phyloP scores from a whole-genome alignment of 495 filamentous ascomycete genomes.

The Bacidia gigantensis region DNA sequence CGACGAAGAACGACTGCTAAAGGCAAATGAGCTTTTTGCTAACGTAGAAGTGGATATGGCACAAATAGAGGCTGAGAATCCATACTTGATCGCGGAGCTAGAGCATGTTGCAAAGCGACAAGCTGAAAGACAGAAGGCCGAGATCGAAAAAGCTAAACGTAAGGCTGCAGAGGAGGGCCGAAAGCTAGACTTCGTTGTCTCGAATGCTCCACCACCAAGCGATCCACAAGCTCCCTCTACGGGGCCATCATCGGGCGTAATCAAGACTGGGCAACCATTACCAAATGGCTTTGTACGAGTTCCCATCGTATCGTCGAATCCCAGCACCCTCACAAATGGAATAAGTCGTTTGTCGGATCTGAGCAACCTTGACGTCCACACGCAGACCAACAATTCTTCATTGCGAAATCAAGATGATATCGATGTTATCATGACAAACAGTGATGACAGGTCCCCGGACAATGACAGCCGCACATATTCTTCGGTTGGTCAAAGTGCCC shows the following conservation, averaged over 20 bases:
- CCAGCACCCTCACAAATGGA: conserved; percentile 39
- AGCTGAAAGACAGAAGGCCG: conserved; percentile 50
- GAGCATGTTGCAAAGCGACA: conserved; percentile 66
- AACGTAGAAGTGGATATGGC: conserved; percentile 87
- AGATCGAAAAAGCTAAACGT: conserved; percentile 45
- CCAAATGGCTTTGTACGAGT: conserved; percentile 25
- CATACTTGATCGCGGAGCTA: conserved; percentile 52
- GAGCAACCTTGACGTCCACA: conserved; percentile 27
- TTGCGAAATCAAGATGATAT: conserved; percentile 49
- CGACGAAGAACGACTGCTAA: conserved; percentile 64
- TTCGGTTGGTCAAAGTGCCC: conserved; percentile 40
- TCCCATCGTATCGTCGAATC: conserved; percentile 33
- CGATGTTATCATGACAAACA: conserved; percentile 37
- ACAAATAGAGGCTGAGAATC: conserved; percentile 47
- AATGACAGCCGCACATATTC: conserved; percentile 29
- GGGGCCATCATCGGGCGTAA: conserved; percentile 35
- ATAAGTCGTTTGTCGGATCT: conserved; percentile 35
- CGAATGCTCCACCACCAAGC: conserved; percentile 31
- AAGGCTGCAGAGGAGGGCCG: conserved; percentile 33
- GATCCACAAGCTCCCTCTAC: conserved; percentile 31
- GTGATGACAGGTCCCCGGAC: conserved; percentile 26
- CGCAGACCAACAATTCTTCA: conserved; percentile 53
- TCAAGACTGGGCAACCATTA: conserved; percentile 46
- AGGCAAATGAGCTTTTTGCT: conserved; percentile 76
- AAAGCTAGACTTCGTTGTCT: conserved; percentile 14